Base-by-base conservation (phyloP, 2,329 filamentous ascomycete species). In the Corniculantispora saksenae region DNA sequence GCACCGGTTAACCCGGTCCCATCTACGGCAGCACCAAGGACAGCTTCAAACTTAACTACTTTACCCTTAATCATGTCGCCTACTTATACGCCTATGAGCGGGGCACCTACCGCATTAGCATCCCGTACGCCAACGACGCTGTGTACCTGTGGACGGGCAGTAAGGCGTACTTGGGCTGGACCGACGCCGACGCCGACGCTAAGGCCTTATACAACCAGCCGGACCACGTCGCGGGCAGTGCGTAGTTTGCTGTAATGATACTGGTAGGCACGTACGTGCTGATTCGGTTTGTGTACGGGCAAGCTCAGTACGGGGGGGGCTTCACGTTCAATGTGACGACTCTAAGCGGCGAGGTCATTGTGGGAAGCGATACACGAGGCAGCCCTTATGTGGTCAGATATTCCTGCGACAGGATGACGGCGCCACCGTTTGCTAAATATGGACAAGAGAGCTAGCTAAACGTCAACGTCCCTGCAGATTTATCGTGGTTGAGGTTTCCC, bases 61-160 rank as follows among this genome's bases (percentile, higher is more conserved):
- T 73, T 50, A 68, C 63, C 3, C 67, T 72, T 13, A 72, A 71
- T 65, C 69, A 73, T 27, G 69, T 63, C 55, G 71, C 67, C 13
- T 73, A 72, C 64, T 66, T 72, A 2, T 72, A 68, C 56, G 70
- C 70, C 2, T 70, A 67, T 57, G 67, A 72, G 65, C 51, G 35
- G 1, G 71, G 71, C 32, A 51, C 57, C 3, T 73, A 69, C 67
- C 70, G 67, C 54, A 69, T 72, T 51, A 68, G 67, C 29, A 60
- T 72, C 21, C 53, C 64, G 9, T 61, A 45, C 17, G 68, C 70
- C 7, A 69, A 73, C 62, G 67, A 67, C 40, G 56, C 56, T 10
- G 59, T 62, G 21, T 63, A 53, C 35, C 21, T 66, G 27, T 67
- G 71, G 70, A 57, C 70, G 53, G 71, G 70, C 19, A 57, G 67